Base-by-base conservation (phyloP, 2,329 filamentous ascomycete genomes). In the Amauroascus verrucosus region DNA sequence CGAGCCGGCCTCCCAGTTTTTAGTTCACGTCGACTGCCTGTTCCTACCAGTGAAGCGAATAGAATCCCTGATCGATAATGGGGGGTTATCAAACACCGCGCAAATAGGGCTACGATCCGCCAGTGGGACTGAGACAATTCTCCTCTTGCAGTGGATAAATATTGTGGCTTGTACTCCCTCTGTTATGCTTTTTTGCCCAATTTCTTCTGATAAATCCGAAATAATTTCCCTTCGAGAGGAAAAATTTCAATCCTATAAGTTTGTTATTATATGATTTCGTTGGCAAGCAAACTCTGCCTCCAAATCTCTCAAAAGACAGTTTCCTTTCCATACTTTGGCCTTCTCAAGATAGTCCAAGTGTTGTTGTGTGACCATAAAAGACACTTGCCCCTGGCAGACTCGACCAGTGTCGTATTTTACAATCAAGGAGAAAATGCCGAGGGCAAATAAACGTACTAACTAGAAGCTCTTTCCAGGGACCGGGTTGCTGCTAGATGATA, bases 81-180 rank as follows among this genome's bases (percentile, higher is more conserved):
- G 41, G 20, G 28, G 4, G 3, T 24, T 46, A 35, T 41, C 33
- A 53, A 38, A 40, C 30, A 45, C 28, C 50, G 41, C 50, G 20
- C 50, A 53, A 53, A 53, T 53, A 53, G 50, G 50, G 50, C 50
- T 53, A 32, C 43, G 40, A 53, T 28, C 41, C 50, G 50, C 14
- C 33, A 14, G 37, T 50, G 48, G 26, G 37, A 44, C 48, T 44
- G 48, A 43, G 48, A 44, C 8, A 41, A 30, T 32, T 32, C 30
- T n/a, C 20, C 44, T 33, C 44, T 18, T 33, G 26, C 28, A 6
- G n/a, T 47, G 30, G 26, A 47, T 47, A 47, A 13, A 33, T 33
- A 47, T 20, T 14, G 41, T 45, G 37, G 33, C 5, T 37, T 9
- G 33, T 37, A 37, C 14, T 5, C 33, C 14, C 33, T n/a, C 33